phyloP scores from a whole-genome alignment of 2,329 filamentous ascomycete species.

The Raffaelea albimanens region DNA sequence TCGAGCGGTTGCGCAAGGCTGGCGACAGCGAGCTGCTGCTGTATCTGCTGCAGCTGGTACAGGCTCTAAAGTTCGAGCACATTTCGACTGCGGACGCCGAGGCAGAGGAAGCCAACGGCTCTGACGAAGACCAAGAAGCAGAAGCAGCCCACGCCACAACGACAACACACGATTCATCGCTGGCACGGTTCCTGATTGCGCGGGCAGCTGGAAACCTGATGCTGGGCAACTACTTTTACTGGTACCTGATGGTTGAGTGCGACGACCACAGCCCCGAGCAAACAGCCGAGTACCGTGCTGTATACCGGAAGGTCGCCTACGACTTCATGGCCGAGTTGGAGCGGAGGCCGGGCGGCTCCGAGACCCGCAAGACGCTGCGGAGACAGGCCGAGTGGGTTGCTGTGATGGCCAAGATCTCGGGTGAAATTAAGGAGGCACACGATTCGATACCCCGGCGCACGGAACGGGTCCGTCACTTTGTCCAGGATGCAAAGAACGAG shows the following conservation, averaged over 20 bases:
- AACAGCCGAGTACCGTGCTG: slow-evolving; percentile 60
- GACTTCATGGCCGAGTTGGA: slow-evolving; percentile 91
- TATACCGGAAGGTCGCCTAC: slow-evolving; percentile 89
- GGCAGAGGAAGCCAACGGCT: background rate
- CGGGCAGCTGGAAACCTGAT: slow-evolving; percentile 82
- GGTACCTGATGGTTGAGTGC: slow-evolving; percentile 98
- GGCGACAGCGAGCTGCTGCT: slow-evolving; percentile 86
- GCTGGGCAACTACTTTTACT: slow-evolving; percentile 90
- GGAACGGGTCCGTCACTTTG: slow-evolving; percentile 72
- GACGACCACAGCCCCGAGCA: slow-evolving; percentile 75
- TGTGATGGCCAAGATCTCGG: slow-evolving; percentile 78
- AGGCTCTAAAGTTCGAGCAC: slow-evolving; percentile 89
- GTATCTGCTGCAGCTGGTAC: slow-evolving; percentile 88
- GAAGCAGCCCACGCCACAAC: slow-evolving; percentile 30
- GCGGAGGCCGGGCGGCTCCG: slow-evolving; percentile 57
- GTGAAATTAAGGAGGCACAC: slow-evolving; percentile 73
- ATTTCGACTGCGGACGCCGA: slow-evolving; percentile 54
- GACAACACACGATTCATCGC: slow-evolving; percentile 63
- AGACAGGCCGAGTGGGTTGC: slow-evolving; percentile 86
- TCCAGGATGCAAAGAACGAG: slow-evolving; percentile 87
- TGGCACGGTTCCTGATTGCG: slow-evolving; percentile 81
- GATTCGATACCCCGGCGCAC: slow-evolving; percentile 72
- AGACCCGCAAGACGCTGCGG: slow-evolving; percentile 65
- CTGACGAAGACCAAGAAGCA: background rate
- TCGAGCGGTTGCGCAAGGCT: slow-evolving; percentile 81